Base-by-base conservation (phyloP, 2,329 filamentous ascomycete species). In the Allantophomopsis cytisporea region DNA sequence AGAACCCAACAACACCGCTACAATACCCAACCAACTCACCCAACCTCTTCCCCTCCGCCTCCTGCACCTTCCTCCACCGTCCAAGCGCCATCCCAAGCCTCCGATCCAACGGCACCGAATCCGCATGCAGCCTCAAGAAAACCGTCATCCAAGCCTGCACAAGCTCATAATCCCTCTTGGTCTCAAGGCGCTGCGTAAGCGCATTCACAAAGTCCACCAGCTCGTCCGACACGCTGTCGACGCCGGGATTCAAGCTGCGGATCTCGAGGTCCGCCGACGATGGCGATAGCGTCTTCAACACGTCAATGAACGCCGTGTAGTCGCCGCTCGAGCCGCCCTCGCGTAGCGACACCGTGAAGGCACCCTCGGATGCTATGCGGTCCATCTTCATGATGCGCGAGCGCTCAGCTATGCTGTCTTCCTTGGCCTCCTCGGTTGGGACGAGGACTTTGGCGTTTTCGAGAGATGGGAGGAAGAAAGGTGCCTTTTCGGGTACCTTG, bases 101-200 rank as follows among this genome's bases (percentile, higher is more conserved):
- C 46, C 64, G 61, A 42, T 53, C 47, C 11, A 43, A 37, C 0
- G 62, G 57, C 12, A 83, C 62, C 13, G 69, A 61, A 44, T 80
- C 77, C 6, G 69, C 70, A 59, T 96, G 89, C 32, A 94, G 64
- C 36, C 80, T 74, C 43, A 98, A 57, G 53, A 96, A 94, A 1
- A 96, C 89, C 2, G 82, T 80, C 87, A 98, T 96, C 89, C 91
- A 98, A 0, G 87, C 86, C 60, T 96, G 88, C 13, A 86, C 83
- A 31, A 98, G 69, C 61, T 98, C 91, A 59, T 94, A 98, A 58
- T 96, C 91, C 36, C 73, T 74, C 46, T 80, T 76, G 38, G 74
- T 66, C 34, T 65, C 61, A 39, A 96, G 64, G 11, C 82, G 70
- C 39, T 65, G 68, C 0, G 84, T 93, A 41, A 98, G 61, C 2